Conservation (phyloP, 2,329 filamentous ascomycete species). For the Aspergillus pseudoglaucus region DNA sequence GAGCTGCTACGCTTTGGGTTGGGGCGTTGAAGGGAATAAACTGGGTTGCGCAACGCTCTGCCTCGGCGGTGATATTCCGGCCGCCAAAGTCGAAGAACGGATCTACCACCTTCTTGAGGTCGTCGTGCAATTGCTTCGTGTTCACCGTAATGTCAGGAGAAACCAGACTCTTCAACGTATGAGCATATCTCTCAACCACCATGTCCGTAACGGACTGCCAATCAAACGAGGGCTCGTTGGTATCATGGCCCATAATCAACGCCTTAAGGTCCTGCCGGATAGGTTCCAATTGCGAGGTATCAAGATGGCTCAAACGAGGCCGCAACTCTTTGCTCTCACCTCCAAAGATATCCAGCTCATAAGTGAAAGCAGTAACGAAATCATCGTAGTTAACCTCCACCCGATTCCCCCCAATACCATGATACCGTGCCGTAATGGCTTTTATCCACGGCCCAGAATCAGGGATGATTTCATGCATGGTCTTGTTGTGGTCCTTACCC, state of each 20-base stretch:
- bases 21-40: slow-evolving; percentile 21
- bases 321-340: slow-evolving; percentile 24
- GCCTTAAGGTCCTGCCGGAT: slow-evolving; percentile 41
- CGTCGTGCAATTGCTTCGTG: slow-evolving; percentile 17
- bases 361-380: slow-evolving; percentile 44
- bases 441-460: slow-evolving; percentile 8
- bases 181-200: slow-evolving; percentile 56
- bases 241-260: slow-evolving; percentile 32
- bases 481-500: neutral
- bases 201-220: slow-evolving; percentile 66
- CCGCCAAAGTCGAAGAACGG: slow-evolving; percentile 31
- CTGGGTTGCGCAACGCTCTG: slow-evolving; percentile 28
- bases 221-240: slow-evolving; percentile 35
- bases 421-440: slow-evolving; percentile 24
- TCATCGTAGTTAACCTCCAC: slow-evolving; percentile 44
- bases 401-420: slow-evolving; percentile 30
- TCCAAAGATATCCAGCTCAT: slow-evolving; percentile 38
- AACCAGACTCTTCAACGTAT: slow-evolving; percentile 42
- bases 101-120: slow-evolving; percentile 23
- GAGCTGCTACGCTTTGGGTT: slow-evolving; percentile 15
- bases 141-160: slow-evolving; percentile 19
- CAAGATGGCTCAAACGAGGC: slow-evolving; percentile 33
- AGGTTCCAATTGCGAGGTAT: slow-evolving; percentile 24
- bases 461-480: neutral
- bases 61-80: slow-evolving; percentile 21